These are phyloP conservation scores for Gardenia jasminoides DNA, from an alignment of 257 asterid species.

Conservation along the genomic window DNA sequence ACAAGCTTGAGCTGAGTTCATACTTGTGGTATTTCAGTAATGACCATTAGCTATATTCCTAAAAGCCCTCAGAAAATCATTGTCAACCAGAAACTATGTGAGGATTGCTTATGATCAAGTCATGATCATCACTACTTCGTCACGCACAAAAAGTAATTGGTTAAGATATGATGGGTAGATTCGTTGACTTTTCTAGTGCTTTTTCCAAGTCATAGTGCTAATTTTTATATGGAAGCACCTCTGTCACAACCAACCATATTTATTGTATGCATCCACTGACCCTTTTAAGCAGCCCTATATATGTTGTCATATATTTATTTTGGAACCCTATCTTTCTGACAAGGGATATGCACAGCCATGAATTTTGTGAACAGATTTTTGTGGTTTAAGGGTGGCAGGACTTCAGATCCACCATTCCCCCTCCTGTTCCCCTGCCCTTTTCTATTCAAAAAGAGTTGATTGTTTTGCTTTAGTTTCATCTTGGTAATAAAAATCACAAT, in stretches of 20 bases:
- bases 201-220: constrained; percentile 2
- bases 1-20: not conserved
- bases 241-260: constrained; percentile 7
- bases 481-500: not conserved
- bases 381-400: not conserved
- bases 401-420: not conserved
- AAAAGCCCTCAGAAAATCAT: not conserved
- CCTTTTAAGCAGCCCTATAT: constrained; percentile 1
- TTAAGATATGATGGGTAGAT: constrained; percentile 1
- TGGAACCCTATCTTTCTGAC: constrained; percentile 1
- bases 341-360: not conserved
- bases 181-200: constrained; percentile 1
- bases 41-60: not conserved
- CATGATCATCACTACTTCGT: constrained; percentile 23
- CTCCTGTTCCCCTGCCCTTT: not conserved
- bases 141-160: constrained; percentile 6
- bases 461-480: not conserved
- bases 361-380: not conserved
- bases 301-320: not conserved
- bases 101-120: not conserved
- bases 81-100: not conserved
- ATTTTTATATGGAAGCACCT: constrained; percentile 17
- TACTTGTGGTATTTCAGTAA: not conserved
- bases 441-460: not conserved
- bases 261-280: constrained; percentile 11